phyloP scores from a whole-genome alignment of 148 eudicot genomes.

The Fallopia convolvulus region DNA sequence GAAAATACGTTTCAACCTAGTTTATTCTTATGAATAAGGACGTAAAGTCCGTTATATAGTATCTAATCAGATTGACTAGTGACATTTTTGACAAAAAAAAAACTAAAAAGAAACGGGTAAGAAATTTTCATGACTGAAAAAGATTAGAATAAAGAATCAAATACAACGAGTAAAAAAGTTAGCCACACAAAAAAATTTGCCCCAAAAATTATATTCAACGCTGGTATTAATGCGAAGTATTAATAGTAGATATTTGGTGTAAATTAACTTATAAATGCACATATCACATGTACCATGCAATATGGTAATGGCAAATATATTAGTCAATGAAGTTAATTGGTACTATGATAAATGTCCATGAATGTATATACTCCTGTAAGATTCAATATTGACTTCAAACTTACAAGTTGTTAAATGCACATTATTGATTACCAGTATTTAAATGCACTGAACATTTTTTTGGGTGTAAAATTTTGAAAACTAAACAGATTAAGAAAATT shows the following conservation, averaged over 20 bases:
- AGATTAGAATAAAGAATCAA: no score
- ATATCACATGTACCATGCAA: not conserved
- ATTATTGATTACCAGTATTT: not conserved
- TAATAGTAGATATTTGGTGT: not conserved
- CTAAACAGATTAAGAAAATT: not conserved
- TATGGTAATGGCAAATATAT: not conserved
- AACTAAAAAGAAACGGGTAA: no score
- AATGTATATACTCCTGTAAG: not conserved
- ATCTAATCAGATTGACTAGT: no score
- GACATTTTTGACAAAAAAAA: no score
- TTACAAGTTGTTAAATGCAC: not conserved
- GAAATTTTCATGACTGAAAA: no score
- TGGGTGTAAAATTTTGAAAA: not conserved
- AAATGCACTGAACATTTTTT: not conserved
- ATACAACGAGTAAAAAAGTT: no score
- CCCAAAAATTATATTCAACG: not conserved
- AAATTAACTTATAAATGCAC: not conserved
- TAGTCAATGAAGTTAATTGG: not conserved
- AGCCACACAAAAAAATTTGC: no score
- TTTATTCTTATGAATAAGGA: no score
- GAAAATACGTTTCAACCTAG: no score
- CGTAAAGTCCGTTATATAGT: no score
- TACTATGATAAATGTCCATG: not conserved
- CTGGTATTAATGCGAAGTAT: not conserved
- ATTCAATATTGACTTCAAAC: not conserved